These are phyloP conservation scores for Gracilariopsis chorda DNA, from an alignment of 23 red algal genomes.

Conservation along the genomic window DNA sequence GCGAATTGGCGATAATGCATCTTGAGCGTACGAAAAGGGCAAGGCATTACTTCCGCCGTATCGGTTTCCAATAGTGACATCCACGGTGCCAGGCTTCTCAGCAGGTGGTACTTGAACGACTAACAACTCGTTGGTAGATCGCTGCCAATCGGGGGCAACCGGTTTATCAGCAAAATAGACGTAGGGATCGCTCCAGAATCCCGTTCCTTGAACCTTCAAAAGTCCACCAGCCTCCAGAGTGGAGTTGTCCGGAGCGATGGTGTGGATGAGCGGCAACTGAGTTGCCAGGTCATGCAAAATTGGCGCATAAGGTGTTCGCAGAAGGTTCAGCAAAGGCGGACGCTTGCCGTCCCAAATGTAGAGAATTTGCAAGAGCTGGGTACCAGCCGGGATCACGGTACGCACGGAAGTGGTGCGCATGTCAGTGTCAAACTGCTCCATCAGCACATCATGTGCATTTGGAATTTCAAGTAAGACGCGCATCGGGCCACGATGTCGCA, in stretches of 20 bases:
- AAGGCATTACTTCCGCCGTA: conserved; percentile 47
- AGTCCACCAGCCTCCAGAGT: conserved; percentile 40
- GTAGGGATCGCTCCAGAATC: conserved; percentile 43
- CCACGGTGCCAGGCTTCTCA: conserved; percentile 12
- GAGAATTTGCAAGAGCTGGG: conserved; percentile 11
- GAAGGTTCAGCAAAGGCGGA: not conserved
- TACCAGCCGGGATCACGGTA: not conserved
- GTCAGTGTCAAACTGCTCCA: conserved; percentile 23
- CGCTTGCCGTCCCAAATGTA: not conserved
- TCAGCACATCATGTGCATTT: conserved; percentile 14
- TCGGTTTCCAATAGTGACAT: conserved; percentile 29
- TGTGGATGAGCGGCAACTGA: conserved; percentile 37
- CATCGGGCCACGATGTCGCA: conserved; percentile 22
- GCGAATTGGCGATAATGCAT: conserved; percentile 26
- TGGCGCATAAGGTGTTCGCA: not conserved
- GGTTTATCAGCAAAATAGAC: conserved; percentile 31
- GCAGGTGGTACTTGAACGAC: conserved; percentile 29
- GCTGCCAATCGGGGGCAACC: not conserved
- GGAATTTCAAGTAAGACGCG: conserved; percentile 27
- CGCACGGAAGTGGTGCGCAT: not conserved
- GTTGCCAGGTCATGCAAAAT: conserved; percentile 40
- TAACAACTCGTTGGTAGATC: conserved; percentile 16
- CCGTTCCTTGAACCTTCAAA: conserved; percentile 11
- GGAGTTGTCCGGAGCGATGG: conserved; percentile 23
- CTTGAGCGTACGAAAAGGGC: conserved; percentile 16